Evolutionary conservation across 2,329 filamentous ascomycete species (phyloP).

Genomic region (Microcera coccophila): DNA sequence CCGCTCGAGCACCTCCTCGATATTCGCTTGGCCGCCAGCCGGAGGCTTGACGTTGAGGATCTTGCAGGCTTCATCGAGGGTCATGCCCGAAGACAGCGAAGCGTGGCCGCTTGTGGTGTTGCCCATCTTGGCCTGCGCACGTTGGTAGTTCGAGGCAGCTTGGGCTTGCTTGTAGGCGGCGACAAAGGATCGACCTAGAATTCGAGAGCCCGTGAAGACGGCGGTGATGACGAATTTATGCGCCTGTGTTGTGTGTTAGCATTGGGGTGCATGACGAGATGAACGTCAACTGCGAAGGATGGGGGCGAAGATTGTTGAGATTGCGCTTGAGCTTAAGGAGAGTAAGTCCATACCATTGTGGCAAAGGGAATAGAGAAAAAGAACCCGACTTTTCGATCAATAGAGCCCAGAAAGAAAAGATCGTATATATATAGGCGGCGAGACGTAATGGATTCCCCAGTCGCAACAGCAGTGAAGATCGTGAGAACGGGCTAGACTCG

Average conservation of each 20-base stretch:
- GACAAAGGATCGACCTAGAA: conserved; percentile 85
- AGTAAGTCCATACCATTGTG: conserved; percentile 29
- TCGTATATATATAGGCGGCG: conserved; percentile 15
- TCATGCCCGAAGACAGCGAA: conserved; percentile 67
- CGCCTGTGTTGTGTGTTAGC: conserved; percentile 54
- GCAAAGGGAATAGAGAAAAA: conserved; percentile 6
- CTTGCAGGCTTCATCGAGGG: conserved; percentile 93
- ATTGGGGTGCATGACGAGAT: not conserved
- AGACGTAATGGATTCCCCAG: conserved; percentile 24
- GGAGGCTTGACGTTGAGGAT: conserved; percentile 95
- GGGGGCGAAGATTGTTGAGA: conserved; percentile 9
- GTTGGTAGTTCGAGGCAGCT: conserved; percentile 77
- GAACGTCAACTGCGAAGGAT: not conserved
- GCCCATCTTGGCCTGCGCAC: conserved; percentile 62
- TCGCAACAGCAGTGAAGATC: conserved; percentile 22
- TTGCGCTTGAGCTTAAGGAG: conserved; percentile 4
- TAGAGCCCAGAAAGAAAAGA: conserved; percentile 3
- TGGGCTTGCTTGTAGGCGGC: conserved; percentile 96
- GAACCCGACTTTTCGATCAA: conserved; percentile 2
- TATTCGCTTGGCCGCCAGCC: conserved; percentile 64
- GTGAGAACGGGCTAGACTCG: conserved; percentile 16
- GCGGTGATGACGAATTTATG: conserved; percentile 87
- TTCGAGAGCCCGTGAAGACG: conserved; percentile 83
- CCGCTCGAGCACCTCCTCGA: conserved; percentile 74
- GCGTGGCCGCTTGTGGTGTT: conserved; percentile 49